Evolutionary conservation across 169 alveolate species (phyloP).

Genomic region (Plasmodium fragile): DNA sequence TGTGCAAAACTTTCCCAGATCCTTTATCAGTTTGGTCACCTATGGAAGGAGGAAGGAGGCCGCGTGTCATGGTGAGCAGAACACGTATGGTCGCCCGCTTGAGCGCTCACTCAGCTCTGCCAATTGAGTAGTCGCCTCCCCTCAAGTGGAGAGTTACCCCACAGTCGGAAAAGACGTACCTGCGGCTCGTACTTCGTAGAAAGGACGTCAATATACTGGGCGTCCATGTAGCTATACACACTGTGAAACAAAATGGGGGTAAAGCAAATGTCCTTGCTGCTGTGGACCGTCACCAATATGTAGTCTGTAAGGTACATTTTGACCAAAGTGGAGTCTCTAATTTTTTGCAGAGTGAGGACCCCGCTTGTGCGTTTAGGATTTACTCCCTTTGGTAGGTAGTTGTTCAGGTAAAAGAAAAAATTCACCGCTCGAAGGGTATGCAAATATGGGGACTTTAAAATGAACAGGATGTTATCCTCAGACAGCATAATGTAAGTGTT

Average conservation of each 20-base stretch:
- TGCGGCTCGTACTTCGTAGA: slow-evolving; percentile 54
- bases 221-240: slow-evolving; percentile 30
- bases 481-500: slow-evolving; percentile 50
- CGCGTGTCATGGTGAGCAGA: neutral
- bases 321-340: neutral
- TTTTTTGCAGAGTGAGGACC: slow-evolving; percentile 9
- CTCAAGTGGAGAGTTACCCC: neutral
- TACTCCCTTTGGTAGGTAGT: neutral
- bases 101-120: neutral
- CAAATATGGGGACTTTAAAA: slow-evolving; percentile 49
- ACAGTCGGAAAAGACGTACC: neutral
- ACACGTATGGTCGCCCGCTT: neutral
- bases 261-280: slow-evolving; percentile 39
- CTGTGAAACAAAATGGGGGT: slow-evolving; percentile 53
- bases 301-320: slow-evolving; percentile 68
- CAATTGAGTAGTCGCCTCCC: neutral
- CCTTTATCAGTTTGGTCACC: slow-evolving; percentile 33
- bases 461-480: slow-evolving; percentile 34
- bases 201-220: slow-evolving; percentile 41
- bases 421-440: slow-evolving; percentile 36
- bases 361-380: neutral
- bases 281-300: slow-evolving; percentile 42
- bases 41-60: neutral
- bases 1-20: slow-evolving; percentile 44
- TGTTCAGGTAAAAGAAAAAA: slow-evolving; percentile 41